These are phyloP conservation scores for Chlorociboria aeruginascens DNA, from an alignment of 495 filamentous ascomycete genomes.

Conservation along the genomic window DNA sequence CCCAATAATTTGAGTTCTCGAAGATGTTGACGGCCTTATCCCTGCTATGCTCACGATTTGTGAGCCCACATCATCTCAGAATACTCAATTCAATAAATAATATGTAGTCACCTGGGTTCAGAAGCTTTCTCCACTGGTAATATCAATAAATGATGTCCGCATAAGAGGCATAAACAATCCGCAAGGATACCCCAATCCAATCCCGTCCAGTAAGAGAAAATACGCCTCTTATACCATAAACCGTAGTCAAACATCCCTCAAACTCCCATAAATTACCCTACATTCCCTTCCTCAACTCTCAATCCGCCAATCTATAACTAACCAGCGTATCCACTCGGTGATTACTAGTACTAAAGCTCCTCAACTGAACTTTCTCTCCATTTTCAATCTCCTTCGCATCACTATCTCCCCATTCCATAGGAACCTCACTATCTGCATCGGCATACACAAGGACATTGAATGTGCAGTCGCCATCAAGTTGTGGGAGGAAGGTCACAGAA, in stretches of 20 bases:
- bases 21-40: too few species aligned
- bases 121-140: too few species aligned
- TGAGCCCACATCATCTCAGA: too few species aligned
- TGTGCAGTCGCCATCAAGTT: slow-evolving; percentile 85
- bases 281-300: slow-evolving; percentile 8
- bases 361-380: slow-evolving; percentile 87
- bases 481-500: slow-evolving; percentile 90
- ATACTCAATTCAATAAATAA: too few species aligned
- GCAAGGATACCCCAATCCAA: too few species aligned
- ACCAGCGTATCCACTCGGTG: slow-evolving; percentile 91
- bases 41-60: too few species aligned
- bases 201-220: too few species aligned
- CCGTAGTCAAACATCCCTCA: not conserved
- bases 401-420: slow-evolving; percentile 96
- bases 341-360: slow-evolving; percentile 89
- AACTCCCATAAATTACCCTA: not conserved
- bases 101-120: too few species aligned
- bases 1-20: too few species aligned
- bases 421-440: slow-evolving; percentile 91
- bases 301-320: slow-evolving; percentile 61
- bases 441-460: slow-evolving; percentile 99
- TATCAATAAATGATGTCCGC: too few species aligned
- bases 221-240: not conserved
- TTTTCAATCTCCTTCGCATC: slow-evolving; percentile 96
- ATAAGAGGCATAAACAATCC: too few species aligned